Evolutionary conservation across 371 early-diverging fungal genomes (phyloP).

Genomic region (Conidiobolus incongruus): DNA sequence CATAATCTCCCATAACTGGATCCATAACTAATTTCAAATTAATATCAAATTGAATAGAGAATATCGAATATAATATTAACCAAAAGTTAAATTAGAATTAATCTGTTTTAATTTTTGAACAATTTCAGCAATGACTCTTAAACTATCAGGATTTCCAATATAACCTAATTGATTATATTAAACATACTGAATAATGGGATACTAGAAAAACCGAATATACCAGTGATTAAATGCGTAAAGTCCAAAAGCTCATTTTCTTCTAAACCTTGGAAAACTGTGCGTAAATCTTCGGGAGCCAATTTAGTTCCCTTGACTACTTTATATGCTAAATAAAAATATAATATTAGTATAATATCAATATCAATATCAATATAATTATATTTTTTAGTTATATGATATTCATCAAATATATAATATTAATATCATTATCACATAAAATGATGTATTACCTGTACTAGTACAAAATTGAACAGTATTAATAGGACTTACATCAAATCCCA

Average conservation of each 20-base stretch:
- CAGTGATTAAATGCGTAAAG: conserved; percentile 61
- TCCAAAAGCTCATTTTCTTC: conserved; percentile 38
- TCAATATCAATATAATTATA: too few species aligned
- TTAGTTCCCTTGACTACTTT: conserved; percentile 45
- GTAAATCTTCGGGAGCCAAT: conserved; percentile 32
- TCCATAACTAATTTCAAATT: conserved; percentile 37
- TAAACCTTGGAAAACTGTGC: conserved; percentile 42
- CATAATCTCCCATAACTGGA: conserved; percentile 86
- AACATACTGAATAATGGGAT: not conserved
- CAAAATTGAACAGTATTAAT: conserved; percentile 83
- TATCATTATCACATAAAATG: not conserved
- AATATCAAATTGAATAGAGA: not conserved
- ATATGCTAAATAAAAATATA: conserved; percentile 27
- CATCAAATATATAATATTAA: not conserved
- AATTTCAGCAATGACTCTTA: conserved; percentile 2
- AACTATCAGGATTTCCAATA: not conserved
- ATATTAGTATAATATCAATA: not conserved
- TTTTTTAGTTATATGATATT: too few species aligned
- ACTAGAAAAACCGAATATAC: conserved; percentile 5
- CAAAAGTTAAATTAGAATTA: conserved; percentile 14
- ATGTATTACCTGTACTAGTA: conserved; percentile 53
- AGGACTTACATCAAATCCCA: conserved; percentile 79
- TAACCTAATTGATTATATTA: not conserved
- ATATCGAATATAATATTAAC: conserved; percentile 9
- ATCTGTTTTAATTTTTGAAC: conserved; percentile 8